Evolutionary conservation across 805 yeast species (phyloP), one percentile per base, ranked within the genome.

Genomic region (Blastobotrys robertii): DNA sequence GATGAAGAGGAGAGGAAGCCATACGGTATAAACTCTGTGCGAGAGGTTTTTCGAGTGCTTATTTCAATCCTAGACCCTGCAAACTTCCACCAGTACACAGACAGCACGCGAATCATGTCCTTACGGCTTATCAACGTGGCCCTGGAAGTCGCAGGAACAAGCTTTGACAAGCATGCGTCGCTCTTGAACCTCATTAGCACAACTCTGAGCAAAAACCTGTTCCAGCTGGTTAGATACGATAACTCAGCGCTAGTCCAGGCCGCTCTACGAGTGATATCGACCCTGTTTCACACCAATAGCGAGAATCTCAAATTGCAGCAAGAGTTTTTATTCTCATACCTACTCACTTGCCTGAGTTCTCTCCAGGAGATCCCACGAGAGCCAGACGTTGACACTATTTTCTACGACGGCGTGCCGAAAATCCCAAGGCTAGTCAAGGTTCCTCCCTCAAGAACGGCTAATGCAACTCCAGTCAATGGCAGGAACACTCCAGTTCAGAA

Each of bases 71-170:
- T 88, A 30, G 79, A 92, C 8, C 94, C 95, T 0, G 76, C 80
- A 30, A 83, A 85, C 53, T 85, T 82, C 56, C 76, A 76, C 54
- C 86, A 84, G 54, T 92, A 86, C 55, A 84, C 90, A 48, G 96
- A 90, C 59, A 73, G 85, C 22, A 80, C 96, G 0, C 74, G 95
- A 44, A 80, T 84, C 10, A 77, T 90, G 64, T 92, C 95, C 0
- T 64, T 92, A 31, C 73, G 80, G 25, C 71, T 90, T 34, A 69
- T 92, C 34, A 79, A 78, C 43, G 79, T 81, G 0, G 82, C 94
- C 1, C 70, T 92, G 39, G 97, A 92, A 61, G 79, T 84, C 4
- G 70, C 86, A 8, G 96, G 96, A 2, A 65, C 69, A 42, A 68
- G 66, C 11, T 70, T 87, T 41, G 67, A 73, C 3, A 58, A 64